These are phyloP conservation scores for Bipolaris sorokiniana DNA, from an alignment of 2,329 filamentous ascomycete species.

Conservation along the genomic window DNA sequence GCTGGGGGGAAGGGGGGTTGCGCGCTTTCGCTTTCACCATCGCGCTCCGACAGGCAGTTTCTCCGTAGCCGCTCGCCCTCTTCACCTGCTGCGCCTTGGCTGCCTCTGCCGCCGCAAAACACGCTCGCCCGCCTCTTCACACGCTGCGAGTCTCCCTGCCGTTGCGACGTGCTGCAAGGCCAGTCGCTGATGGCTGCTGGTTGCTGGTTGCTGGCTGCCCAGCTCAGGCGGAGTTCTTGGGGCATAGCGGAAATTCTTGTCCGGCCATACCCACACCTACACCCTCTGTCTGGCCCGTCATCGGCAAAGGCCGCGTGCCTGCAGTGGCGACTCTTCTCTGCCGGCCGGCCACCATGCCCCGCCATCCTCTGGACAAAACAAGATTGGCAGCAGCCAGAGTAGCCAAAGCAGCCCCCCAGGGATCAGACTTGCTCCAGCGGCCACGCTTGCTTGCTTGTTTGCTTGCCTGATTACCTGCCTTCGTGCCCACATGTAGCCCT, in stretches of 20 bases:
- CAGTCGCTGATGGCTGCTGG: background rate
- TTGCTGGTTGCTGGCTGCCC: background rate
- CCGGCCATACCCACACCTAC: background rate
- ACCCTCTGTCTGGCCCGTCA: background rate
- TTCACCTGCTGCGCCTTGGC: background rate
- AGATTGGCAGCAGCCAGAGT: too few relatives aligned
- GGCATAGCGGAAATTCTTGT: constrained; percentile 2
- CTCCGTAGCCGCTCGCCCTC: background rate
- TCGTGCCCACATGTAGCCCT: too few relatives aligned
- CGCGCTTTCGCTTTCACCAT: background rate
- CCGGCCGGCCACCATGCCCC: background rate
- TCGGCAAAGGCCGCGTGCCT: background rate
- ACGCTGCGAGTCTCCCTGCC: background rate
- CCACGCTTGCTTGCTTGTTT: background rate
- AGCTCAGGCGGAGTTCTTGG: constrained; percentile 1
- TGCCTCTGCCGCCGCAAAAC: background rate
- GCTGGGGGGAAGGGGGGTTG: background rate
- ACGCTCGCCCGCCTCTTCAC: background rate
- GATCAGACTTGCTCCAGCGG: background rate
- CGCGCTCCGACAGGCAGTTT: too few relatives aligned
- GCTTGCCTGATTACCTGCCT: background rate
- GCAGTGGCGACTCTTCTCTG: background rate
- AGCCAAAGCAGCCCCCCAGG: background rate
- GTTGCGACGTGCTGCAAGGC: background rate
- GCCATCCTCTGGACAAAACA: background rate